Conservation (phyloP, 129 eudicot species). For the Dittrichia graveolens region DNA sequence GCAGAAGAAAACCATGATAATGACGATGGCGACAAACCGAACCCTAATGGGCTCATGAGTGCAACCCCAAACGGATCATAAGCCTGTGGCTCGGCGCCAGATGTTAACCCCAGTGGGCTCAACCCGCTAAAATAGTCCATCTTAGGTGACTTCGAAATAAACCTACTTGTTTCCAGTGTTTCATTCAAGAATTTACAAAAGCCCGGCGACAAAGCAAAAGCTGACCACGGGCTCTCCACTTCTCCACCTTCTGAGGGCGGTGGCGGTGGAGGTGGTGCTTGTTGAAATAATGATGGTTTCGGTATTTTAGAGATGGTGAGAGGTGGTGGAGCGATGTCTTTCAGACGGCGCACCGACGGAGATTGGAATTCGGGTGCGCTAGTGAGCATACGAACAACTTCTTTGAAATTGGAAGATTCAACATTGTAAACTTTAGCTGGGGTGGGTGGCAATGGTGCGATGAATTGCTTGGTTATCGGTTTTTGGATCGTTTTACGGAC, state of each 20-base stretch:
- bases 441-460: constrained; percentile 66
- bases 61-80: constrained; percentile 21
- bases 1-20: constrained; percentile 57
- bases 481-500: constrained; percentile 42
- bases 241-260: constrained; percentile 21
- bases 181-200: constrained; percentile 42
- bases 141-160: constrained; percentile 28
- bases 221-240: constrained; percentile 18
- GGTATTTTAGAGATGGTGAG: constrained; percentile 41
- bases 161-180: constrained; percentile 34
- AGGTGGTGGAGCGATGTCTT: constrained; percentile 60
- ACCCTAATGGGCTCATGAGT: constrained; percentile 49
- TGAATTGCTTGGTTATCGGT: constrained; percentile 49
- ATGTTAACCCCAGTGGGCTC: constrained; percentile 46
- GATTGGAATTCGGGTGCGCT: constrained; percentile 45
- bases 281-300: constrained; percentile 20
- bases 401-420: constrained; percentile 53
- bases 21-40: constrained; percentile 56
- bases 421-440: constrained; percentile 72
- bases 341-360: constrained; percentile 35
- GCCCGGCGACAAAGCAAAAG: constrained; percentile 32
- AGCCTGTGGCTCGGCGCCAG: constrained; percentile 36
- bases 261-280: constrained; percentile 6
- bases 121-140: constrained; percentile 26
- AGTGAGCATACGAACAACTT: constrained; percentile 72